Evolutionary conservation across 495 filamentous ascomycete genomes (phyloP), one percentile per base, ranked within the genome.

Genomic region (Melanomma pulvis-pyrius): DNA sequence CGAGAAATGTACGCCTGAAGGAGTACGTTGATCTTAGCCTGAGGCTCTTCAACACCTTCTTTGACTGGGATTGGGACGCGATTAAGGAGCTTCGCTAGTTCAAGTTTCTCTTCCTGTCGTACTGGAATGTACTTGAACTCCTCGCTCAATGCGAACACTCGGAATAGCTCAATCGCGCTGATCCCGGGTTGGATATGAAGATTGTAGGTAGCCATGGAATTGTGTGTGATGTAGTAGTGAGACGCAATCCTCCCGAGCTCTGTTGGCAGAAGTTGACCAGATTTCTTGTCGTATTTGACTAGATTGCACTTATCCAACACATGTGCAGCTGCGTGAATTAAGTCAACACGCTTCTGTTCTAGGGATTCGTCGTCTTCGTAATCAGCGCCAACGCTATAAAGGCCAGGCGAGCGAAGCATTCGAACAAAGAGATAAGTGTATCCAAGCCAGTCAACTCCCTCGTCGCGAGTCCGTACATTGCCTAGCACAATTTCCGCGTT

Each of bases 121-220:
- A 99, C 93, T 0, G 94, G 94, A 55, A 99, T 98, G 74, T 97
- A 99, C 76, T 97, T 98, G 82, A 99, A 99, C 77, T 99, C 94
- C 58, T 94, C 92, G 72, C 94, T 98, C 17, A 98, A 84, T 17
- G 94, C 90, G 73, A 99, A 99, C n/a, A 98, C 87, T 11, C 94
- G 87, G 87, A 99, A 99, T 25, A 99, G 81, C 74, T 99, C 94
- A 61, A 98, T 93, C 19, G 88, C 88, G 19, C 89, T 90, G 65
- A 98, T 91, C 15, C 89, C 90, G 17, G 94, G 93, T 75, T 97
- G 93, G 30, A 99, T 91, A 65, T 98, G 90, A 71, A 90, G 91
- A 74, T 96, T 94, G 80, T 98, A 99, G 17, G 90, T 96, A 22
- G 92, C 79, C 93, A 99, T 99, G 12, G 96, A 98, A 55, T 84